A percentile compares a stretch with the other conserved stretches of the same genome.
Evolutionary conservation across 2,329 filamentous ascomycete genomes (phyloP).

Genomic region (Apiospora saccharicola): DNA sequence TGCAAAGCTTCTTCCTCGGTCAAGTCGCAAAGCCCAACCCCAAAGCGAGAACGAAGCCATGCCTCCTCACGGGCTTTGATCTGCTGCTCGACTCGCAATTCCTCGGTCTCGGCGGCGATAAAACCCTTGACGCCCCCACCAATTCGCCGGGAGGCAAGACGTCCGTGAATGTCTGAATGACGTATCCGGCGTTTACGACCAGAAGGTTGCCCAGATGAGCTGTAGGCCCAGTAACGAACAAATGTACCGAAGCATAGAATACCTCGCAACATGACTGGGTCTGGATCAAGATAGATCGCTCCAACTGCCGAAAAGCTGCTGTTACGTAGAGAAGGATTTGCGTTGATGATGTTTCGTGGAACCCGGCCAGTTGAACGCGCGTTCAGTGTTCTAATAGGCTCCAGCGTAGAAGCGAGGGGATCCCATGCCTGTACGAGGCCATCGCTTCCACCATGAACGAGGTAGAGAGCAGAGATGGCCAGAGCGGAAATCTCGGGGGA

Average conservation of each 20-base stretch:
- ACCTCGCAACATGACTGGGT: slow-evolving; percentile 84
- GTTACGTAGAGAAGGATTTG: slow-evolving; percentile 66
- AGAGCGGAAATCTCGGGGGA: slow-evolving; percentile 87
- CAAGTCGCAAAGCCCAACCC: slow-evolving; percentile 75
- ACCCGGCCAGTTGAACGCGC: slow-evolving; percentile 83
- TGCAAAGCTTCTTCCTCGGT: slow-evolving; percentile 71
- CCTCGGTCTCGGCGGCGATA: slow-evolving; percentile 85
- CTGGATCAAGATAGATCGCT: slow-evolving; percentile 85
- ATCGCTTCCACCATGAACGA: slow-evolving; percentile 94
- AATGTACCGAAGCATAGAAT: slow-evolving; percentile 87
- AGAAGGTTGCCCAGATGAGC: slow-evolving; percentile 78
- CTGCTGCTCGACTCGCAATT: slow-evolving; percentile 77
- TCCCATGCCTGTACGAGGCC: slow-evolving; percentile 97
- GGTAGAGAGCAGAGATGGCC: slow-evolving; percentile 82
- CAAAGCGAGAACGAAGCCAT: slow-evolving; percentile 80
- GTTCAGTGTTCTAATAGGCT: slow-evolving; percentile 86
- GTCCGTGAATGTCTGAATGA: slow-evolving; percentile 67
- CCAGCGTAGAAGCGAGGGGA: slow-evolving; percentile 80
- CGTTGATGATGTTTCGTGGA: slow-evolving; percentile 71
- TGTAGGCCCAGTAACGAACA: slow-evolving; percentile 93
- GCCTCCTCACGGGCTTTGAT: slow-evolving; percentile 72
- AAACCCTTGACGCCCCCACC: slow-evolving; percentile 78
- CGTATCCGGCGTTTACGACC: slow-evolving; percentile 81
- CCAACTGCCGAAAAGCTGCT: slow-evolving; percentile 83
- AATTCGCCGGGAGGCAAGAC: slow-evolving; percentile 57